These are phyloP conservation scores for Eimeria zaria DNA, from an alignment of 169 alveolate species.

Conservation along the genomic window DNA sequence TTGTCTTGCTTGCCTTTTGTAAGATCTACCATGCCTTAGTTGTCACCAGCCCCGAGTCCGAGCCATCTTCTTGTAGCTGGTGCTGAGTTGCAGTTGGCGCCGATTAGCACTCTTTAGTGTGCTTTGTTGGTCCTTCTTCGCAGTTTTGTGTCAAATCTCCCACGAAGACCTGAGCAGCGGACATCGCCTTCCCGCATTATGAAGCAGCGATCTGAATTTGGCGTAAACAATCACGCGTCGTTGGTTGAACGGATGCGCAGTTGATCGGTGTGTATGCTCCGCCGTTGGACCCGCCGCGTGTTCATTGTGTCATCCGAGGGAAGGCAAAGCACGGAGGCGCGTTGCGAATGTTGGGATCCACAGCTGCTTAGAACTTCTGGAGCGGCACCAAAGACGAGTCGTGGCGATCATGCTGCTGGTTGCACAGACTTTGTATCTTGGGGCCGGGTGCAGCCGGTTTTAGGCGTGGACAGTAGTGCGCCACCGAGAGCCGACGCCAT, in stretches of 20 bases:
- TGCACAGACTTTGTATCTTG: constrained; percentile 5
- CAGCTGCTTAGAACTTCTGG: constrained; percentile 38
- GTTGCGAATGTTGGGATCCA: constrained; percentile 40
- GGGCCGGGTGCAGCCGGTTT: constrained; percentile 46
- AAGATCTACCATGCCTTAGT: not conserved
- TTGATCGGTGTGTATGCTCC: constrained; percentile 36
- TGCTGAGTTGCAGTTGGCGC: not conserved
- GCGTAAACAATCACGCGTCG: constrained; percentile 32
- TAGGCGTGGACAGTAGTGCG: constrained; percentile 63
- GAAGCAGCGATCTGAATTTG: constrained; percentile 26
- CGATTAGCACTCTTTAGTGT: not conserved
- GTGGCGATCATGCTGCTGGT: constrained; percentile 31
- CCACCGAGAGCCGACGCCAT: constrained; percentile 32
- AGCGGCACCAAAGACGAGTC: constrained; percentile 19
- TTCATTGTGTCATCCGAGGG: constrained; percentile 39
- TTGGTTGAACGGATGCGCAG: constrained; percentile 69
- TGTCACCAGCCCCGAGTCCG: not conserved
- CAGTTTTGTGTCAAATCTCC: constrained; percentile 79
- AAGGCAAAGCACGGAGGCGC: constrained; percentile 46
- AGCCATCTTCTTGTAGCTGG: not conserved
- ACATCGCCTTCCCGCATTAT: constrained; percentile 41
- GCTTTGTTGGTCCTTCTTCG: not conserved
- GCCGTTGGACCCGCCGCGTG: constrained; percentile 47
- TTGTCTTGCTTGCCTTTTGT: constrained; percentile 80
- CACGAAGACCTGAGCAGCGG: constrained; percentile 68